A percentile compares a stretch with the other conserved stretches of the same genome.
Evolutionary conservation across 2,329 filamentous ascomycete genomes (phyloP).

Genomic region (Fusarium siculi): DNA sequence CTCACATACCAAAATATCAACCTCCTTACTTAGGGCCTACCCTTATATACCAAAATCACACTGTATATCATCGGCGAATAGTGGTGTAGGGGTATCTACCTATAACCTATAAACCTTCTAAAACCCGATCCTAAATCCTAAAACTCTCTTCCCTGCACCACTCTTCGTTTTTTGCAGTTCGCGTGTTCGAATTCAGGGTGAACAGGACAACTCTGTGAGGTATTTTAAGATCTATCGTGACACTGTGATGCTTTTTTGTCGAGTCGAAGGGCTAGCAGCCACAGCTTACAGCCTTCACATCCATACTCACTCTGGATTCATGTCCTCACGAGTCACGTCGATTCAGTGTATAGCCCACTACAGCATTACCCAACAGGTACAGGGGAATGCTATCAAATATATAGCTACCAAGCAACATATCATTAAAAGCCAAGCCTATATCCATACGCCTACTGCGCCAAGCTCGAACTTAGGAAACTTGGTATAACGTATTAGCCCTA

Average conservation of each 20-base stretch:
- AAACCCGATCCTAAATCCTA: background rate
- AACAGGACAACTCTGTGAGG: too few relatives aligned
- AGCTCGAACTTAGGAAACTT: constrained; percentile 22
- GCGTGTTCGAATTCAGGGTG: background rate
- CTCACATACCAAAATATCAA: background rate
- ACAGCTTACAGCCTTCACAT: background rate
- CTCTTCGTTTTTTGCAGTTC: background rate
- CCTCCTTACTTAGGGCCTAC: background rate
- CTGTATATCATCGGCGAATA: background rate
- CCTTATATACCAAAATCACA: background rate
- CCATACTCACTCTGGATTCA: background rate
- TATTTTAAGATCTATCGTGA: background rate
- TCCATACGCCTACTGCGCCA: constrained; percentile 17
- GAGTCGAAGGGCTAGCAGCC: rapidly evolving
- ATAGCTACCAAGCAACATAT: background rate
- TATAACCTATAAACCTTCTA: background rate
- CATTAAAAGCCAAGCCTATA: background rate
- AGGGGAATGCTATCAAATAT: background rate
- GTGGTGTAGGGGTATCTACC: background rate
- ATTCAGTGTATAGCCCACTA: background rate
- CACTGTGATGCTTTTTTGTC: too few relatives aligned
- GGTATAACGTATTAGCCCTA: constrained; percentile 11
- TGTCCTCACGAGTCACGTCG: background rate
- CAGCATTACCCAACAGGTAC: background rate
- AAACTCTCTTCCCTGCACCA: background rate